Evolutionary conservation across 352 stramenopile genomes (phyloP), one percentile per base, ranked within the genome.

Genomic region (Globisporangium middletonii): DNA sequence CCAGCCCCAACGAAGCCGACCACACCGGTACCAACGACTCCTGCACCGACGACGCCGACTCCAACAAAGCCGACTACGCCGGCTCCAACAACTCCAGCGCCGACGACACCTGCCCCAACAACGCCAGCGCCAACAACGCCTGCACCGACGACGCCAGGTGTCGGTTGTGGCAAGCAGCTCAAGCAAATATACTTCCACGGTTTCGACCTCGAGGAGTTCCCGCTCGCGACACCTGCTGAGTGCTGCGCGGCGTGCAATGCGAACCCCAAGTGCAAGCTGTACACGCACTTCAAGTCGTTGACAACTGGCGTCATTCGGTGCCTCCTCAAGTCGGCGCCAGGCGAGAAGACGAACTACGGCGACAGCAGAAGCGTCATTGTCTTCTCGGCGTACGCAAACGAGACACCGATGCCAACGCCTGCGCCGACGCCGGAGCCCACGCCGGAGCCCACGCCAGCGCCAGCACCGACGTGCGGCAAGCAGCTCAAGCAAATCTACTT

Each of bases 401-500:
- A 28, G 11, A 59, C 43, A 19, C 9, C 53, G 1, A 27, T 19
- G 37, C 16, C 53, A 19, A 45, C 53, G 16, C 42, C 43, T 4
- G 9, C 42, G 28, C 43, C 53, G 7, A 51, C 23, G 12, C 8
- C 35, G 33, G 9, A 33, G 9, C 44, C 52, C 16, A 57, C 52
- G 7, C 19, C 53, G 4, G 27, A 11, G 33, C 12, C 52, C 4
- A 41, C 53, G 6, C 26, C 30, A n/a, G 13, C 42, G 9, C 43
- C 53, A 16, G 19, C 42, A 27, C 53, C 53, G 18, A 19, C 53
- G 27, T 60, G 54, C 19, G 45, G 43, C 23, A n/a, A 30, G 33
- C 54, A 53, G 45, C 33, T 60, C 6, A 60, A 60, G 16, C 46
- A 60, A 8, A 60, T 60, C 35, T 60, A 60, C 45, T 60, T 48